Conservation (phyloP, 192 early-diverging fungal species). For the Paraglomus brasilianum region DNA sequence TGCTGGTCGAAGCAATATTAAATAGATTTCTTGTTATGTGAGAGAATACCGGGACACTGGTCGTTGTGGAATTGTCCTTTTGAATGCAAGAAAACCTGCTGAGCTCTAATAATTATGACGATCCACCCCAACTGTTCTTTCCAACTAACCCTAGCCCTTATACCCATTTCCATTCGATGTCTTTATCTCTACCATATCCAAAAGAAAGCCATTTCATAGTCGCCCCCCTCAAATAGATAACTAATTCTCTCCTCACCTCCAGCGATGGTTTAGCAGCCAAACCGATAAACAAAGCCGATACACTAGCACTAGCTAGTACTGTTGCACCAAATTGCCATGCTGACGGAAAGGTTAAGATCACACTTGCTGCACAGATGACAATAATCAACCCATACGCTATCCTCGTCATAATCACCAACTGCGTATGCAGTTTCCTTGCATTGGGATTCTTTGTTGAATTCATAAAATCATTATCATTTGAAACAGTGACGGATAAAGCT, state of each 20-base stretch:
- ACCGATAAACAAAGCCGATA: slow-evolving; percentile 40
- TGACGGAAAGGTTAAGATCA: slow-evolving; percentile 43
- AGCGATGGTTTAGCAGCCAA: slow-evolving; percentile 42
- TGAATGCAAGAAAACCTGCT: too few relatives aligned
- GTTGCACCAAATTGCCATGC: slow-evolving; percentile 43
- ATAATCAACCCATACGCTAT: slow-evolving; percentile 39
- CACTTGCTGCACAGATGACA: slow-evolving; percentile 34
- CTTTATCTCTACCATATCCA: not conserved
- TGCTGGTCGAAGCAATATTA: not conserved
- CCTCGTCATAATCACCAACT: slow-evolving; percentile 43
- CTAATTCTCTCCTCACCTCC: slow-evolving; percentile 36
- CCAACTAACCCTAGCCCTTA: not conserved
- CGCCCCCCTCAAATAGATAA: not conserved
- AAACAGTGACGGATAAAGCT: slow-evolving; percentile 33
- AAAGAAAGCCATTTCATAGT: not conserved
- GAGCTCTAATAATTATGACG: too few relatives aligned
- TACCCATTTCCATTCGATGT: not conserved
- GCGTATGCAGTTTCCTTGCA: slow-evolving; percentile 37
- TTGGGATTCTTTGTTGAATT: slow-evolving; percentile 33
- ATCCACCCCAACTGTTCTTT: not conserved
- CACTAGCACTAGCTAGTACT: slow-evolving; percentile 44
- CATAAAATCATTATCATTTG: slow-evolving; percentile 26
- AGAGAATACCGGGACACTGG: not conserved
- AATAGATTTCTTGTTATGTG: not conserved
- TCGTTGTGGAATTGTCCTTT: not conserved